A percentile compares a stretch with the other conserved stretches of the same genome.
Conservation (phyloP, 176 grass and related monocot genomes). For the Zizania latifolia region DNA sequence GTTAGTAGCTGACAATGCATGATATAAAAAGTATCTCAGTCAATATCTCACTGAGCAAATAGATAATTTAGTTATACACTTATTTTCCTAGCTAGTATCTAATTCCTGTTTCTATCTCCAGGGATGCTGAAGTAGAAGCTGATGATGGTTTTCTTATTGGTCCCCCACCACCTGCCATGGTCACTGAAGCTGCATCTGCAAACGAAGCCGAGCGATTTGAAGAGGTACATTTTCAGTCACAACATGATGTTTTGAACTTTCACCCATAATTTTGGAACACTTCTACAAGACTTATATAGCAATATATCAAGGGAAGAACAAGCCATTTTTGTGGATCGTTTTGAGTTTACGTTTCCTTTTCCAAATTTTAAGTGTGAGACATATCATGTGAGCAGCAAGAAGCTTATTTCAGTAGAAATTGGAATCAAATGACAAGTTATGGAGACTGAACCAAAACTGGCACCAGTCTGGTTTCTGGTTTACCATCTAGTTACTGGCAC, state of each 20-base stretch:
- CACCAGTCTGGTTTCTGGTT: not conserved
- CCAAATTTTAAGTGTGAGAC: not conserved
- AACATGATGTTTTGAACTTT: not conserved
- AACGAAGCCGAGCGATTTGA: slow-evolving; percentile 99
- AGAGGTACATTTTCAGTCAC: slow-evolving; percentile 54
- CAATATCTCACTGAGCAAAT: slow-evolving; percentile 8
- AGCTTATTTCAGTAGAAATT: not conserved
- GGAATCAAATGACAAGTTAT: not conserved
- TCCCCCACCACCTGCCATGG: slow-evolving; percentile 85
- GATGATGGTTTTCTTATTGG: slow-evolving; percentile 87
- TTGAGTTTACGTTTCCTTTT: not conserved
- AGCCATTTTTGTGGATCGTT: not conserved
- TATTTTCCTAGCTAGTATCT: not conserved
- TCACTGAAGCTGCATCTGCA: slow-evolving; percentile 84
- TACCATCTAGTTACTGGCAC: not conserved
- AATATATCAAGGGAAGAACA: not conserved
- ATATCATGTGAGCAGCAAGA: not conserved
- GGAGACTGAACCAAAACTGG: not conserved
- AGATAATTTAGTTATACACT: not conserved
- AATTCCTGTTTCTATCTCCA: slow-evolving; percentile 14
- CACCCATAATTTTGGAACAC: not conserved
- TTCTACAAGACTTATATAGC: not conserved
- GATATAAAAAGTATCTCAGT: not conserved
- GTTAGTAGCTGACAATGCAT: slow-evolving; percentile 1
- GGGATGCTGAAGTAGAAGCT: slow-evolving; percentile 78